Evolutionary conservation across 495 filamentous ascomycete genomes (phyloP), one percentile per base, ranked within the genome.

Genomic region (Pseudevernia furfuracea): DNA sequence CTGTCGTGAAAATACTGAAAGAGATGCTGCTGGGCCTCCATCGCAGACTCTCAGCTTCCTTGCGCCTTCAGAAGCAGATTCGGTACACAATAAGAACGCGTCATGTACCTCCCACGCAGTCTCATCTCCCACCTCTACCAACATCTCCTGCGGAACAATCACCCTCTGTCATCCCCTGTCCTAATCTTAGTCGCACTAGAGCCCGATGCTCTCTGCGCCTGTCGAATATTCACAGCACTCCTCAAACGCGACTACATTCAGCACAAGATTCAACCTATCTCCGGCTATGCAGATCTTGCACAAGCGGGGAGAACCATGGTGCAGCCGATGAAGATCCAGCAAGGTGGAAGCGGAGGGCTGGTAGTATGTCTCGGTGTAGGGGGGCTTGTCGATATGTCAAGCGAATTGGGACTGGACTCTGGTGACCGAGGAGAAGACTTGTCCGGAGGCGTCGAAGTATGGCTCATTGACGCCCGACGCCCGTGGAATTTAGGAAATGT

Each of bases 401-500:
- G 83, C 32, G 80, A 90, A 23, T 71, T 98, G 30, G 86, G 88
- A 7, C 73, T 97, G 69, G 80, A 77, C 28, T 71, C 73, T 39
- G 75, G 74, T 4, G 78, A 80, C 48, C 79, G 83, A 25, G 75
- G 74, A 0, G 82, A 78, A 28, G 86, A 86, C 56, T 82, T 84
- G 61, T 81, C 84, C 57, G 89, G 89, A 17, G 84, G 78, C 6
- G 87, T 97, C 3, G 92, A 97, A 74, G 89, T 96, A 28, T 98
- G 94, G 94, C 81, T 97, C 23, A 82, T 97, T 65, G 94, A 98
- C 78, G 85, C 92, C 49, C 81, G 91, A 73, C 79, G 94, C 70
- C 93, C 93, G 57, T 98, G 93, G 93, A 97, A 98, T 75, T 71
- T 98, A 72, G 84, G 83, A 60, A 98, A 97, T 76, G 85, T 97